phyloP scores from a whole-genome alignment of 192 early-diverging fungal species.

The Glomus cerebriforme region DNA sequence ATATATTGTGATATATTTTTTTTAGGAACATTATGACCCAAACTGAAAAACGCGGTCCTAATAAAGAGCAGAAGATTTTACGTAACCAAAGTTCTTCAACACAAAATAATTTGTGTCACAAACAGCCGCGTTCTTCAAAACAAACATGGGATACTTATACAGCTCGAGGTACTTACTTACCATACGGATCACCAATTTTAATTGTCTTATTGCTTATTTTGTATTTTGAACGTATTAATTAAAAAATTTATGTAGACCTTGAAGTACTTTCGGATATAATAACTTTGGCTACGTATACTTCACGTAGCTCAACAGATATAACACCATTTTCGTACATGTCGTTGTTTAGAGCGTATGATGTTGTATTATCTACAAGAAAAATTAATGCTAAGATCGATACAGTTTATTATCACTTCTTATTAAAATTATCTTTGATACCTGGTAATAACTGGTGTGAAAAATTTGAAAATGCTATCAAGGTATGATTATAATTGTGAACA shows the following conservation, averaged over 20 bases:
- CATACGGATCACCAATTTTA: too few relatives aligned
- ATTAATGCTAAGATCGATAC: conserved; percentile 12
- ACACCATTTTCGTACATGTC: conserved; percentile 16
- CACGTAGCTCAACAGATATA: not conserved
- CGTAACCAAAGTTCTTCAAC: too few relatives aligned
- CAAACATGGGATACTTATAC: conserved; percentile 1
- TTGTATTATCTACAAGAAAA: conserved; percentile 19
- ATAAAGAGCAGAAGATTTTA: too few relatives aligned
- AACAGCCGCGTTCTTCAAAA: not conserved
- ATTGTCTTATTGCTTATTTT: too few relatives aligned
- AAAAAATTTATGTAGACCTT: conserved; percentile 5
- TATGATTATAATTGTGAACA: not conserved
- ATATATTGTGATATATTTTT: too few relatives aligned
- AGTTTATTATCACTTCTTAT: conserved; percentile 25
- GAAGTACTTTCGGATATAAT: conserved; percentile 24
- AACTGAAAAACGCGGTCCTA: too few relatives aligned
- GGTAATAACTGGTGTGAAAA: conserved; percentile 5
- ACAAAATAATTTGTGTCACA: too few relatives aligned
- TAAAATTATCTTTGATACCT: not conserved
- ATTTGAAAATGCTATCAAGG: conserved; percentile 21
- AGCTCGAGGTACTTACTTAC: not conserved
- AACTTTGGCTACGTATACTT: conserved; percentile 20
- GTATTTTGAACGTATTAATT: not conserved
- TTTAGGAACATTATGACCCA: too few relatives aligned
- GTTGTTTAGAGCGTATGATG: conserved; percentile 28